Evolutionary conservation across 345 rosid species (phyloP), one percentile per base, ranked within the genome.

Genomic region (Bruguiera parviflora): DNA sequence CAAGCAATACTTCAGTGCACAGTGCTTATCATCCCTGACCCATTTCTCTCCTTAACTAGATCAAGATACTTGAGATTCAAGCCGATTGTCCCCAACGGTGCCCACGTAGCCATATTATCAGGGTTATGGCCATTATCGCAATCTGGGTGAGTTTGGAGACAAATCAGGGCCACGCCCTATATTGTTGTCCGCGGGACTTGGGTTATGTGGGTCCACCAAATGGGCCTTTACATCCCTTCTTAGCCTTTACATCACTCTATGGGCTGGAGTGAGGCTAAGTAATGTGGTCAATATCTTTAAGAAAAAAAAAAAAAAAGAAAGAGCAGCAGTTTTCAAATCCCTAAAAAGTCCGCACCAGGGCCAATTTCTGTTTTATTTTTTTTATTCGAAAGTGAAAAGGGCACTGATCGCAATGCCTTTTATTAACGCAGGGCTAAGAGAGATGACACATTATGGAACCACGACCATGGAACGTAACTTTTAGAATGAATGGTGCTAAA

Each of bases 381-480:
- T 22, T 27, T 55, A 55, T 27, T 22, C 6, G 10, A 10, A 55
- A 43, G 15, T 55, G 24, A 53, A 53, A 53, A 53, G 57, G 24
- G 57, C 57, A n/a, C 8, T 35, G 39, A 35, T 35, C 39, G 3
- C 6, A 3, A 4, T 22, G 2, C 19, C 37, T 56, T 24, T 19
- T 24, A 37, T 27, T 1, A 27, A 32, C 24, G 9, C 24, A 8
- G 24, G 57, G 25, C 5, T 22, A 53, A 19, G 10, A 6, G 22
- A 16, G 66, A 72, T 24, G 76, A 61, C 71, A 60, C 2, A 22
- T 28, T 27, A 39, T 61, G 31, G 62, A 73, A 60, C 21, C 55
- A 27, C n/a, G 56, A 4, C 71, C 71, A 73, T 73, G 57, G 71
- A 73, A 73, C 57, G 63, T 66, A 49, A 39, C 76, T 73, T 66